Conservation (phyloP, 1,284 basidiomycete species). For the Cutaneotrichosporon mucoides region DNA sequence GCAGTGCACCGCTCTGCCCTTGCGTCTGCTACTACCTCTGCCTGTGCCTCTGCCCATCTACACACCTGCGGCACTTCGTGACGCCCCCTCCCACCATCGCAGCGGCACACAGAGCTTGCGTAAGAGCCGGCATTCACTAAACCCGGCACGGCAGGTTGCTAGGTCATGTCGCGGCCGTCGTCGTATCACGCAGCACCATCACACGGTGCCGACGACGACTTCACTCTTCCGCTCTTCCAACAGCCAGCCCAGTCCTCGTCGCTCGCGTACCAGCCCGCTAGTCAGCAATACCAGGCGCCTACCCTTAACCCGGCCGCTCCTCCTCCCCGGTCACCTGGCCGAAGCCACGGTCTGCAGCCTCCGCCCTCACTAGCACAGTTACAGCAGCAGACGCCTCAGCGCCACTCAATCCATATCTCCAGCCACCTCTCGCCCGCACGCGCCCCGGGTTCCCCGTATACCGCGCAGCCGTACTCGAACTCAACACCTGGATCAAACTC, state of each 20-base stretch:
- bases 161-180: conserved; percentile 37
- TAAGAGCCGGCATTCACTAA: not conserved
- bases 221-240: conserved; percentile 39
- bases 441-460: conserved; percentile 9
- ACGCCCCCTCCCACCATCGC: no score
- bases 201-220: conserved; percentile 24
- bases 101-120: not conserved
- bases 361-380: conserved; percentile 10
- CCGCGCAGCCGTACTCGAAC: conserved; percentile 1
- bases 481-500: not conserved
- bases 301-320: conserved; percentile 11
- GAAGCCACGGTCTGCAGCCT: conserved; percentile 2
- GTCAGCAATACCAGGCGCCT: not conserved
- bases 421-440: not conserved
- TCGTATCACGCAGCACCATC: conserved; percentile 31
- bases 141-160: not conserved
- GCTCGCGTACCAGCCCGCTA: conserved; percentile 5
- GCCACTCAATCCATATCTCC: conserved; percentile 1
- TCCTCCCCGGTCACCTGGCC: conserved; percentile 13
- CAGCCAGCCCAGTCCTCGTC: conserved; percentile 16
- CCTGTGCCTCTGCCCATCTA: no score
- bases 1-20: no score
- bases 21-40: no score
- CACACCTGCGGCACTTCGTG: no score
- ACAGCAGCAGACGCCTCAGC: conserved; percentile 1